phyloP scores from a whole-genome alignment of 306 rosid genomes.

The Corylus americana region DNA sequence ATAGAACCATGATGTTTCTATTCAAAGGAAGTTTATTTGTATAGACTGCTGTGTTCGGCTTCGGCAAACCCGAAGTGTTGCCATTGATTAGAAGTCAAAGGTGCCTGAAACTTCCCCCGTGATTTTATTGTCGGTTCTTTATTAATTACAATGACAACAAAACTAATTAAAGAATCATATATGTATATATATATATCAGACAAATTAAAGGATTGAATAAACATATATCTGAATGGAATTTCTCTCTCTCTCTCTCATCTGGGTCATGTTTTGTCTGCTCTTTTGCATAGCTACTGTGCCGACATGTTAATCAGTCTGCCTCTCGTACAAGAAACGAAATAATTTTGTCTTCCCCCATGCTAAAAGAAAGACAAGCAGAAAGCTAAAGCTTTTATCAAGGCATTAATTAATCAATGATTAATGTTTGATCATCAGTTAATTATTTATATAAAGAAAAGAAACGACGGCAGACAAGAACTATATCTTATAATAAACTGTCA shows the following conservation, averaged over 20 bases:
- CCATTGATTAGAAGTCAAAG: too few relatives aligned
- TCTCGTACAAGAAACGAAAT: constrained; percentile 1
- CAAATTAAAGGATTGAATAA: neutral
- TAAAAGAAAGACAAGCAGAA: neutral
- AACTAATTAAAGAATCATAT: neutral
- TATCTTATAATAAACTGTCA: too few relatives aligned
- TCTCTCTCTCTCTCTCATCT: neutral
- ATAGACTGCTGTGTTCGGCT: too few relatives aligned
- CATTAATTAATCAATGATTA: neutral
- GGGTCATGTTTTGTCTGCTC: constrained; percentile 16
- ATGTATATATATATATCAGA: neutral
- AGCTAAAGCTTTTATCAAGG: neutral
- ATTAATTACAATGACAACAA: neutral
- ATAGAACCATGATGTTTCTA: too few relatives aligned
- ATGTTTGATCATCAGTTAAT: neutral
- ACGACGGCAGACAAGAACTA: neutral
- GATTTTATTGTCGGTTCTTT: neutral
- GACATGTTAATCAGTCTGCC: constrained; percentile 20
- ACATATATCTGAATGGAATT: neutral
- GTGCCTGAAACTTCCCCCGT: too few relatives aligned
- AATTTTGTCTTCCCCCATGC: neutral
- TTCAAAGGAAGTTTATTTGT: too few relatives aligned
- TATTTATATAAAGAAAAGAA: neutral
- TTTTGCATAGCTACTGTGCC: neutral
- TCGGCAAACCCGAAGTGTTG: too few relatives aligned